Evolutionary conservation across 1,284 basidiomycete genomes (phyloP).

Genomic region (Sparassis latifolia): DNA sequence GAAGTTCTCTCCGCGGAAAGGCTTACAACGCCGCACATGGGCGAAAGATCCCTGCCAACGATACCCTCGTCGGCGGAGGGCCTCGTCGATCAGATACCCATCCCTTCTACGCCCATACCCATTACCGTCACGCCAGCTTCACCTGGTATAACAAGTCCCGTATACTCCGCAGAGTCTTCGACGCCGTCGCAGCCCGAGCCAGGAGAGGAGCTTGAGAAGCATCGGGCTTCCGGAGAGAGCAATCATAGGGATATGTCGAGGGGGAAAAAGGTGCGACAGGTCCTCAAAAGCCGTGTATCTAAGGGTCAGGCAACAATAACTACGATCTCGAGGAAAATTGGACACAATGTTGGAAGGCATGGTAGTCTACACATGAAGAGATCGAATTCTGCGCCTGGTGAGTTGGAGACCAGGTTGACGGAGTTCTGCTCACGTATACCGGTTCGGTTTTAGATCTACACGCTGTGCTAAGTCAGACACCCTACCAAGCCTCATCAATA

Average conservation of each 20-base stretch:
- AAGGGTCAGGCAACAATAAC: constrained; percentile 66
- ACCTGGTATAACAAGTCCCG: constrained; percentile 22
- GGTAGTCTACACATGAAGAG: constrained; percentile 43
- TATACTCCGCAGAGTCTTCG: constrained; percentile 9
- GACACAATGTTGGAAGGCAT: constrained; percentile 55
- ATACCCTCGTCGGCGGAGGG: constrained; percentile 10
- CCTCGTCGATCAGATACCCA: constrained; percentile 8
- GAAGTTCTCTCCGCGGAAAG: constrained; percentile 17
- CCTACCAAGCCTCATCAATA: constrained; percentile 82
- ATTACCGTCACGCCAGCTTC: constrained; percentile 45
- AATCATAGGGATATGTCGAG: constrained; percentile 19
- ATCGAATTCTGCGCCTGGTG: constrained; percentile 61
- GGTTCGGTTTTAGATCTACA: constrained; percentile 48
- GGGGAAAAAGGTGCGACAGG: constrained; percentile 67
- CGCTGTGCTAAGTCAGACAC: constrained; percentile 48
- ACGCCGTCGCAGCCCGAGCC: no score
- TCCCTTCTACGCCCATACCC: constrained; percentile 14
- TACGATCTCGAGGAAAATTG: constrained; percentile 71
- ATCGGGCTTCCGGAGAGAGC: background rate
- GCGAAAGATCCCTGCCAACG: constrained; percentile 4
- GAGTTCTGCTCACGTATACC: no score
- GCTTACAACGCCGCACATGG: constrained; percentile 3
- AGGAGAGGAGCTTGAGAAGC: no score
- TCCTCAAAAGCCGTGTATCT: constrained; percentile 66
- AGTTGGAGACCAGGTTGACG: background rate